A percentile compares a stretch with the other conserved stretches of the same genome.
These are phyloP conservation scores for Coemansia sp. DNA, from an alignment of 192 early-diverging fungal genomes.

Conservation along the genomic window DNA sequence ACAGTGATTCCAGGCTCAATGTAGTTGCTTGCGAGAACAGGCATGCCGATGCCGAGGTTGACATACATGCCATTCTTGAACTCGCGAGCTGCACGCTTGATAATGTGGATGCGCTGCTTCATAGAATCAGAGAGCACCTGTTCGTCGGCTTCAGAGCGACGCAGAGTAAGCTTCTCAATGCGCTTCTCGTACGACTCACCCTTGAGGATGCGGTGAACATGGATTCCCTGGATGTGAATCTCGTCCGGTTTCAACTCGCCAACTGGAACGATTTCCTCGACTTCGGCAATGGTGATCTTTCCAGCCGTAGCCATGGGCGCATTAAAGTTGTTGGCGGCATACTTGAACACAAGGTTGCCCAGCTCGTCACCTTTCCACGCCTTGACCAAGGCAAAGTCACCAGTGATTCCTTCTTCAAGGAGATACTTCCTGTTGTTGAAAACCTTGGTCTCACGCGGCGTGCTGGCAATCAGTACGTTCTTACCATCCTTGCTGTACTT, in stretches of 20 bases:
- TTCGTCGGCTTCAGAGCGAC: conserved; percentile 37
- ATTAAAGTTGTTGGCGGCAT: conserved; percentile 76
- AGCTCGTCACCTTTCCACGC: conserved; percentile 82
- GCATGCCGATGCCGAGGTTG: conserved; percentile 78
- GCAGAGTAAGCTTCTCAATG: conserved; percentile 64
- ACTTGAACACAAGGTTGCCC: conserved; percentile 73
- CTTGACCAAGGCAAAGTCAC: conserved; percentile 75
- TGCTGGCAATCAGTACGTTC: conserved; percentile 54
- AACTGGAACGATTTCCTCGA: conserved; percentile 73
- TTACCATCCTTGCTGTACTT: conserved; percentile 57
- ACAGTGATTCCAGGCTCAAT: conserved; percentile 66
- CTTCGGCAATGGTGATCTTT: conserved; percentile 74
- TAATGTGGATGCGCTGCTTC: conserved; percentile 65
- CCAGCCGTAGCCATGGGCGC: conserved; percentile 71
- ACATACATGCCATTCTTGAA: conserved; percentile 74
- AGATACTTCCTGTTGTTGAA: conserved; percentile 68
- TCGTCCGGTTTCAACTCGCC: conserved; percentile 66
- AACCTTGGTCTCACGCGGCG: conserved; percentile 63
- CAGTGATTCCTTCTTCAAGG: conserved; percentile 75
- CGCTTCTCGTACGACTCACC: conserved; percentile 71
- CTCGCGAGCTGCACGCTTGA: conserved; percentile 73
- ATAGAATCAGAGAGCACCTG: conserved; percentile 29
- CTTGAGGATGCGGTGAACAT: conserved; percentile 69
- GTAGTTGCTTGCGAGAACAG: conserved; percentile 74
- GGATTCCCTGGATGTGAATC: conserved; percentile 73